These are phyloP conservation scores for Penicillium parvum DNA, from an alignment of 495 filamentous ascomycete genomes.

Conservation along the genomic window DNA sequence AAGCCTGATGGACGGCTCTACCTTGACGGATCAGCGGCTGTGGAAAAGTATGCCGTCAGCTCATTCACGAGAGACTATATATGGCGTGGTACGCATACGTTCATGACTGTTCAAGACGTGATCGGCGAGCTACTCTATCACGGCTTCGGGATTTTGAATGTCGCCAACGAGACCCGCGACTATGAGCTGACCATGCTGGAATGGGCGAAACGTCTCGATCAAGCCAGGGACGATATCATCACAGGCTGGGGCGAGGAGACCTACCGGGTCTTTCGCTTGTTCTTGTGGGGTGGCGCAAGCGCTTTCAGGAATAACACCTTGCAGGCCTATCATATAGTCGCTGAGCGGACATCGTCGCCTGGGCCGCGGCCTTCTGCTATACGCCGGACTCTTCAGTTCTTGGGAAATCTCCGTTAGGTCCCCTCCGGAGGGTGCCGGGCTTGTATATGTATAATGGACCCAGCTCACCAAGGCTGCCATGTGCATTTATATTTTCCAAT, in stretches of 20 bases:
- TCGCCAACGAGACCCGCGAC: constrained; percentile 8
- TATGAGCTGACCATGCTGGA: constrained; percentile 18
- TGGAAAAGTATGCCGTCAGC: constrained; percentile 10
- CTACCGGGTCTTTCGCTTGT: constrained; percentile 13
- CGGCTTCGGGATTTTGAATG: constrained; percentile 10
- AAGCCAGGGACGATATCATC: constrained; percentile 8
- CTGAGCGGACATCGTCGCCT: constrained; percentile 4
- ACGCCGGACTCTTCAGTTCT: constrained; percentile 4
- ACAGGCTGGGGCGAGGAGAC: constrained; percentile 12
- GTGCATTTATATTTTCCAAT: no score
- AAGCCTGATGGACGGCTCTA: constrained; percentile 13
- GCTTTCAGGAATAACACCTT: constrained; percentile 8
- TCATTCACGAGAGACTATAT: constrained; percentile 14
- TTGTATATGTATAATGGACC: no score
- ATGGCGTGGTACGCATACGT: constrained; percentile 16
- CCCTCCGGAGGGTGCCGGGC: no score
- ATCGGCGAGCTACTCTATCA: constrained; percentile 14
- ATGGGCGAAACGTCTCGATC: constrained; percentile 14
- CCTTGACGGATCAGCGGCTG: constrained; percentile 18
- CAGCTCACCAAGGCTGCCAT: no score
- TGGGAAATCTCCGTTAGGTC: constrained; percentile 8
- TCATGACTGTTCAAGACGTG: constrained; percentile 15
- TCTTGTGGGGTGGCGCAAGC: constrained; percentile 12
- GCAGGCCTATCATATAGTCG: constrained; percentile 17
- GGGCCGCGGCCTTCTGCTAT: constrained; percentile 10